These are phyloP conservation scores for Neolentinus lepideus DNA, from an alignment of 1,284 basidiomycete genomes.

Conservation along the genomic window DNA sequence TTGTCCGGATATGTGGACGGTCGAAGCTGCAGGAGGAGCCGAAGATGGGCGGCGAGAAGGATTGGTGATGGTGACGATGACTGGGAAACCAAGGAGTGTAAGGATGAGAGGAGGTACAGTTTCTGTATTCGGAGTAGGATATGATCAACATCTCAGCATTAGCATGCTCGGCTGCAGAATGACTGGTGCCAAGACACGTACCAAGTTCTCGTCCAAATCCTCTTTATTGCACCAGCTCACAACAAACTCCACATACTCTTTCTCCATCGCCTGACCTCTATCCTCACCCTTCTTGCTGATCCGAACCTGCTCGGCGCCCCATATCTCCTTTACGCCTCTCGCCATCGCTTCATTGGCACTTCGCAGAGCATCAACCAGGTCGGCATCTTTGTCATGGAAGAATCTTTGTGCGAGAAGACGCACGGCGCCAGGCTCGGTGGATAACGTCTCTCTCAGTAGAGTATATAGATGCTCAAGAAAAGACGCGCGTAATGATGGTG, in stretches of 20 bases:
- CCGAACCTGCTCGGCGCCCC: conserved; percentile 4
- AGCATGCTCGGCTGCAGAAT: too few species aligned
- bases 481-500: conserved; percentile 33
- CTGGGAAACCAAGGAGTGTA: conserved; percentile 37
- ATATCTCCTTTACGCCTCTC: conserved; percentile 17
- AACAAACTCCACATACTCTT: conserved; percentile 51
- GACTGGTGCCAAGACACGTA: too few species aligned
- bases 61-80: conserved; percentile 22
- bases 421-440: conserved; percentile 42
- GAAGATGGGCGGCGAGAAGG: conserved; percentile 40
- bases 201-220: conserved; percentile 45
- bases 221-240: conserved; percentile 42
- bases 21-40: conserved; percentile 29
- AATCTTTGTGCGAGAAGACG: conserved; percentile 41
- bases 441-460: conserved; percentile 36
- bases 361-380: conserved; percentile 48
- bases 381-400: conserved; percentile 26
- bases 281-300: conserved; percentile 6
- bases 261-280: conserved; percentile 27
- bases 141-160: too few species aligned
- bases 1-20: conserved; percentile 21
- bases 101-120: conserved; percentile 44
- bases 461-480: conserved; percentile 52
- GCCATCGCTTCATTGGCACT: conserved; percentile 52
- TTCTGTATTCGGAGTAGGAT: conserved; percentile 34